A percentile compares a stretch with the other conserved stretches of the same genome.
These are phyloP conservation scores for Phytomonas sp. DNA, from an alignment of 208 protist genomes.

Conservation along the genomic window DNA sequence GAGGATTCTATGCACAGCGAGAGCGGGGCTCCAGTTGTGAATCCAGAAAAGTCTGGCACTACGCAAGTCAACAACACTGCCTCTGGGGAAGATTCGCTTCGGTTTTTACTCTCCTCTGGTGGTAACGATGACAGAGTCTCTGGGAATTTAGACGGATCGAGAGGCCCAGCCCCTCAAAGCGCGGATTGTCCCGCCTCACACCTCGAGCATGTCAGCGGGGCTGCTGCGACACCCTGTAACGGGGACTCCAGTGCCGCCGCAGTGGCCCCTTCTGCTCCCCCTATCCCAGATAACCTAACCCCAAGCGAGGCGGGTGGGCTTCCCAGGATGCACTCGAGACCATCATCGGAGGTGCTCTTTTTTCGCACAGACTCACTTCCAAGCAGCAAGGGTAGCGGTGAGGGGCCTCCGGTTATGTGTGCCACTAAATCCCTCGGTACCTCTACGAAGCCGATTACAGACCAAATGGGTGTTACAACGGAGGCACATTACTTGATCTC, in stretches of 20 bases:
- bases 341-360: neutral
- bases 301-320: neutral
- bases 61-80: neutral
- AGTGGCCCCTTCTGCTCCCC: neutral
- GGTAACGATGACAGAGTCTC: neutral
- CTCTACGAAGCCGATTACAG: neutral
- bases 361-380: neutral
- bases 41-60: neutral
- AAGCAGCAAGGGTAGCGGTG: neutral
- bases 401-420: neutral
- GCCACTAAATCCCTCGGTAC: neutral
- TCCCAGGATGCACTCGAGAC: neutral
- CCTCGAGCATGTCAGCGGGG: neutral
- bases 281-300: neutral
- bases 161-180: neutral
- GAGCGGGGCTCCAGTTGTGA: neutral
- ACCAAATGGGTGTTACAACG: neutral
- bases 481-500: slow-evolving; percentile 4
- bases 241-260: neutral
- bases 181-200: neutral
- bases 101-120: neutral
- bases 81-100: neutral
- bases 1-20: neutral
- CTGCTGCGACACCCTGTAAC: neutral
- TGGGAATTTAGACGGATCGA: neutral